A percentile compares a stretch with the other conserved stretches of the same genome.
Evolutionary conservation across 2,329 filamentous ascomycete species (phyloP).

Genomic region (Colletotrichum tropicicola): DNA sequence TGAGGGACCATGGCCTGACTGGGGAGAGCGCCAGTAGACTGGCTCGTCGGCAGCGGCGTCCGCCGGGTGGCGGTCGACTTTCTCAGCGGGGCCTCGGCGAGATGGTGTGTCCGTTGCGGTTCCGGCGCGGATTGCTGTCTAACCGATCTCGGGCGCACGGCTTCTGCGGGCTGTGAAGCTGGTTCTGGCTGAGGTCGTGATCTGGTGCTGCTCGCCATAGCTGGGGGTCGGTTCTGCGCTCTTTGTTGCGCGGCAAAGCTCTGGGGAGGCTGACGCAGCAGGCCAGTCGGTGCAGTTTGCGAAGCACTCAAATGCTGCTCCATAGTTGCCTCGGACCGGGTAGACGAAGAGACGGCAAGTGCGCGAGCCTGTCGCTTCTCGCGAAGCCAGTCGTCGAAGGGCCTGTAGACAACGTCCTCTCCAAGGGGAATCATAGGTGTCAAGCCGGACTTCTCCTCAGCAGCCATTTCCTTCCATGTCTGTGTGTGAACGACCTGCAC

Average conservation of each 20-base stretch:
- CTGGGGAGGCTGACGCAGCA: constrained; percentile 65
- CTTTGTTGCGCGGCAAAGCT: constrained; percentile 74
- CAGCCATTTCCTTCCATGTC: constrained; percentile 72
- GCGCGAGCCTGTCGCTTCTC: constrained; percentile 54
- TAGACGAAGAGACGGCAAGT: constrained; percentile 30
- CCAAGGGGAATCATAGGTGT: constrained; percentile 71
- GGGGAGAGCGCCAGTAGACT: constrained; percentile 27
- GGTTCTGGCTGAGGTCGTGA: constrained; percentile 37
- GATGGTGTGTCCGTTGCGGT: constrained; percentile 10
- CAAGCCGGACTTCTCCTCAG: constrained; percentile 73
- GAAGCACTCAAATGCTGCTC: constrained; percentile 45
- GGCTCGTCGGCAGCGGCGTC: constrained; percentile 28
- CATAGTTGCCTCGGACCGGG: constrained; percentile 30
- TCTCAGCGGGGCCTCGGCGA: constrained; percentile 22
- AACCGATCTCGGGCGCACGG: constrained; percentile 19
- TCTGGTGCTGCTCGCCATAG: constrained; percentile 37
- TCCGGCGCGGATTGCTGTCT: constrained; percentile 28
- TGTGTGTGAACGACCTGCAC: constrained; percentile 59
- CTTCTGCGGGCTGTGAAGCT: constrained; percentile 11
- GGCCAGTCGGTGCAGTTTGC: constrained; percentile 48
- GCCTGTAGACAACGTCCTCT: constrained; percentile 70
- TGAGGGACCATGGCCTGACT: constrained; percentile 8
- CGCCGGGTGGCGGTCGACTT: constrained; percentile 13
- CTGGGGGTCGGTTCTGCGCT: constrained; percentile 59
- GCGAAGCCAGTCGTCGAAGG: constrained; percentile 68